Conservation (phyloP, 345 rosid genomes). For the Trapa bicornis region DNA sequence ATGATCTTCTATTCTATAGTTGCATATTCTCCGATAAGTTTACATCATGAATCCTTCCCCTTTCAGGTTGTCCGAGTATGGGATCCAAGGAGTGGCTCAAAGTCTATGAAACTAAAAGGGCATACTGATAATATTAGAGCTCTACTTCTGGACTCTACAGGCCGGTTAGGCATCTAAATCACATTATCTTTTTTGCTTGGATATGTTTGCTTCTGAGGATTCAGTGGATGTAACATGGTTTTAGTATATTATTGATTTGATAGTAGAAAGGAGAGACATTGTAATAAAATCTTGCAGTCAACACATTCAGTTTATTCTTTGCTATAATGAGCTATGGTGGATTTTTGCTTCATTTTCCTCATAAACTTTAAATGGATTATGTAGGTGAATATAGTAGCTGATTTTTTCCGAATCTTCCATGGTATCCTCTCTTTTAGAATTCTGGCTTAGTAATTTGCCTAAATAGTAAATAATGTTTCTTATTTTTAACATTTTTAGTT, state of each 20-base stretch:
- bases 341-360: background rate
- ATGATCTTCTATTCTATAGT: background rate
- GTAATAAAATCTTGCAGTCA: background rate
- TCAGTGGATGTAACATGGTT: background rate
- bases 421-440: too few relatives aligned
- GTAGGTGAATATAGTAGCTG: slow-evolving; percentile 3
- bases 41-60: slow-evolving; percentile 6
- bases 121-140: slow-evolving; percentile 94
- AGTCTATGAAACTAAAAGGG: slow-evolving; percentile 93
- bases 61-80: slow-evolving; percentile 92
- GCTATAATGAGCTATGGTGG: background rate
- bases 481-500: background rate
- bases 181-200: background rate
- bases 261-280: background rate
- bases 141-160: slow-evolving; percentile 80
- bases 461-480: too few relatives aligned
- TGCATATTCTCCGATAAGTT: background rate
- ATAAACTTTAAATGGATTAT: background rate
- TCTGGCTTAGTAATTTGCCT: too few relatives aligned
- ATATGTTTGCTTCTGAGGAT: background rate
- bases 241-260: background rate
- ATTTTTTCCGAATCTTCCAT: background rate
- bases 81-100: slow-evolving; percentile 96
- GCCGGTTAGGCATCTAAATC: slow-evolving; percentile 45
- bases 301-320: background rate